Evolutionary conservation across 306 rosid genomes (phyloP).

Genomic region (Herpetospermum pedunculosum): DNA sequence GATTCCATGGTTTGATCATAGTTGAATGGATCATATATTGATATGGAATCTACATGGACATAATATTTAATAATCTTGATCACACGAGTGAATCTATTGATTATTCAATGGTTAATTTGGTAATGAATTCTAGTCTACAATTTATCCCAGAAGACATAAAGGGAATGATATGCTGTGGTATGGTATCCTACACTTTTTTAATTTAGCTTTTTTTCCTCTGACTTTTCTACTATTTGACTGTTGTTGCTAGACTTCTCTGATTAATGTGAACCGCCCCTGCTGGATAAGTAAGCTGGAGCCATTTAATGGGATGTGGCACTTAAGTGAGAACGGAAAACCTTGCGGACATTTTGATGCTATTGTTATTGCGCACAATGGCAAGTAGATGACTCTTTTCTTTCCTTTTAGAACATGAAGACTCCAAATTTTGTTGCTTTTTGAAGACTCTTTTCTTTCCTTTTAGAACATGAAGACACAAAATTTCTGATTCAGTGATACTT

Average conservation of each 20-base stretch:
- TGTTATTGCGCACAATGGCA: conserved; percentile 93
- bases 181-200: neutral
- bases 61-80: neutral
- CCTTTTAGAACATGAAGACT: neutral
- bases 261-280: conserved; percentile 67
- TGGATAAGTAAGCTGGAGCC: conserved; percentile 91
- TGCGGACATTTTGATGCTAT: conserved; percentile 73
- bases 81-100: neutral
- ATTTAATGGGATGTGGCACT: conserved; percentile 89
- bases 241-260: conserved; percentile 39
- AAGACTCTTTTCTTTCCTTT: neutral
- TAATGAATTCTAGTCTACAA: neutral
- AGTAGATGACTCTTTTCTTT: neutral
- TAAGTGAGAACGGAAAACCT: conserved; percentile 83
- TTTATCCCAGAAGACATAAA: neutral
- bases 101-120: neutral
- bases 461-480: neutral
- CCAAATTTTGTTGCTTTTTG: neutral
- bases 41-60: neutral
- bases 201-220: neutral
- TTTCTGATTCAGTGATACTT: neutral
- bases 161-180: neutral
- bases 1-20: neutral
- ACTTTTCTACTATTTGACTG: neutral
- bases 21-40: neutral